Evolutionary conservation across 2,329 filamentous ascomycete genomes (phyloP).

Genomic region (Aspergillus melleus): DNA sequence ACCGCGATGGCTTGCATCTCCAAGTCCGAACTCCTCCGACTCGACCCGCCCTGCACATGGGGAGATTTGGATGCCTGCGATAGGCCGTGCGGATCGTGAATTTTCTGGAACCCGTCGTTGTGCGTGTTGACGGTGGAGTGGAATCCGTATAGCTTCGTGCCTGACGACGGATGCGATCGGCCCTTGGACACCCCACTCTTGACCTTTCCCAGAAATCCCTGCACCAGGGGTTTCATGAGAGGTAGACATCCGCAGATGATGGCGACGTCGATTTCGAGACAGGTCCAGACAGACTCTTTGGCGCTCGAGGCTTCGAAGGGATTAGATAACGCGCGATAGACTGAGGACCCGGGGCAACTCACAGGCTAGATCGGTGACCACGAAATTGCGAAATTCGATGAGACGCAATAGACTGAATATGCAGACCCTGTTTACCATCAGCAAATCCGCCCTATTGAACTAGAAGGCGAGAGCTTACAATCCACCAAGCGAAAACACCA

Average conservation of each 20-base stretch:
- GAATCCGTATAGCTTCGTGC: not conserved
- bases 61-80: not conserved
- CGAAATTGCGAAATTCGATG: constrained; percentile 4
- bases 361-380: constrained; percentile 12
- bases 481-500: constrained; percentile 7
- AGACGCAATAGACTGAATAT: constrained; percentile 6
- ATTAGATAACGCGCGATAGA: not conserved
- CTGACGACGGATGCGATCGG: not conserved
- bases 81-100: constrained; percentile 1
- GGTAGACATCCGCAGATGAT: constrained; percentile 24
- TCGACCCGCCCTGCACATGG: not conserved
- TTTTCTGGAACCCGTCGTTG: constrained; percentile 10
- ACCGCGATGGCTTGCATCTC: constrained; percentile 9
- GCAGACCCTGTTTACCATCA: constrained; percentile 2
- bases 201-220: constrained; percentile 10
- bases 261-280: constrained; percentile 21
- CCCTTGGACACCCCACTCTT: not conserved
- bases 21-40: constrained; percentile 4
- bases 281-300: constrained; percentile 22
- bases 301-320: constrained; percentile 17
- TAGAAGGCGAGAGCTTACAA: not conserved
- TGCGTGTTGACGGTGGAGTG: not conserved
- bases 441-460: not conserved
- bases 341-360: not conserved
- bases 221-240: constrained; percentile 18